Evolutionary conservation across 352 stramenopile genomes (phyloP).

Genomic region (Phytophthora aleatoria): DNA sequence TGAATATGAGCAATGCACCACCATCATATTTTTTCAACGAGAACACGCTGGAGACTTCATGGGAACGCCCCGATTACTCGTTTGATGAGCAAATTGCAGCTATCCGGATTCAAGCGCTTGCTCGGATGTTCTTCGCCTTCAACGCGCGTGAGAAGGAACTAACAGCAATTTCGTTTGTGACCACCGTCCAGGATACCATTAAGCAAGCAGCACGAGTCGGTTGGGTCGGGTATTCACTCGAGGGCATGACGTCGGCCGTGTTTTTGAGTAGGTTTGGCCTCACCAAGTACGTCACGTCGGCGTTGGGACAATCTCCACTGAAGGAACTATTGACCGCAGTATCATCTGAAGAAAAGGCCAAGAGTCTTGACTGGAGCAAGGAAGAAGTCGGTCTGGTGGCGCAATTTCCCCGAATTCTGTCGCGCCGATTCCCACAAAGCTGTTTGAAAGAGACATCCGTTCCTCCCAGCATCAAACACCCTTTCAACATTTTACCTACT

Average conservation of each 20-base stretch:
- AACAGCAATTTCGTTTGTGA: constrained; percentile 50
- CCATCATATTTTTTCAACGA: constrained; percentile 58
- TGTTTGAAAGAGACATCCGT: constrained; percentile 30
- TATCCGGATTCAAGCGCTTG: constrained; percentile 66
- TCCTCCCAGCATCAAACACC: constrained; percentile 44
- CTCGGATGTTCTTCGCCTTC: constrained; percentile 49
- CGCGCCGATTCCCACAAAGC: constrained; percentile 43
- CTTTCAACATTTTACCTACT: constrained; percentile 65
- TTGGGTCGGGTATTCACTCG: constrained; percentile 75
- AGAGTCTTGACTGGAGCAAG: constrained; percentile 59
- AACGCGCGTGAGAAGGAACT: constrained; percentile 35
- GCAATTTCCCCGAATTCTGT: constrained; percentile 26
- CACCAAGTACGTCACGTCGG: constrained; percentile 44
- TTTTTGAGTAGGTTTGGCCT: constrained; percentile 70
- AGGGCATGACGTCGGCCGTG: constrained; percentile 62
- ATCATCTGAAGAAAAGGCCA: constrained; percentile 42
- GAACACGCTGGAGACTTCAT: constrained; percentile 46
- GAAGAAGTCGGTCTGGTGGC: constrained; percentile 57
- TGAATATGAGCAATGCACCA: constrained; percentile 1
- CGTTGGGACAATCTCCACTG: constrained; percentile 34
- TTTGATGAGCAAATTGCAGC: constrained; percentile 75
- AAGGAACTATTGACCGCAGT: constrained; percentile 39
- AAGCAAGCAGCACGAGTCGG: constrained; percentile 26
- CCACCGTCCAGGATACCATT: constrained; percentile 40
- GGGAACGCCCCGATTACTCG: constrained; percentile 61